Percentiles rank a stretch among this genome's conserved stretches.
These are phyloP conservation scores for Lanmaoa pseudosensibilis DNA, from an alignment of 768 basidiomycete species.

Conservation along the genomic window DNA sequence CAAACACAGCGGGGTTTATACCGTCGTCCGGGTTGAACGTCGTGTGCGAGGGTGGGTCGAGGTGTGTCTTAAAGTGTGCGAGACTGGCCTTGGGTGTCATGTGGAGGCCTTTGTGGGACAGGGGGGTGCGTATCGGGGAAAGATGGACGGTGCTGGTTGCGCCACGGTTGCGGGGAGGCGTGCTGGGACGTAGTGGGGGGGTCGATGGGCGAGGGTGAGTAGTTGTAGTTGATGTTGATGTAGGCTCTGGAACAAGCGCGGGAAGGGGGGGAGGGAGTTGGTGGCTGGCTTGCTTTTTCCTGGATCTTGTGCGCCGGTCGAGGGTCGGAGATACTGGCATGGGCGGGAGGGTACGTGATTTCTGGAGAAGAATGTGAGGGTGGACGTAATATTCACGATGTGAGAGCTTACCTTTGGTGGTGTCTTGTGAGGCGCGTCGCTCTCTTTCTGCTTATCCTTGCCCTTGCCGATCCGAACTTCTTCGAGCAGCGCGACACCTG, in stretches of 20 bases:
- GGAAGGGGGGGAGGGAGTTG: conserved; percentile 21
- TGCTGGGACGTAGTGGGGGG: conserved; percentile 41
- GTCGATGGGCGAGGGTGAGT: conserved; percentile 25
- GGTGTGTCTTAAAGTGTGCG: conserved; percentile 65
- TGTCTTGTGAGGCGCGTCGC: conserved; percentile 20
- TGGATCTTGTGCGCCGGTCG: conserved; percentile 32
- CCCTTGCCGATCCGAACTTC: conserved; percentile 12
- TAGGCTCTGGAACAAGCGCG: conserved; percentile 29
- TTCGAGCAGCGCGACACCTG: conserved; percentile 5
- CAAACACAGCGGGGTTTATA: conserved; percentile 38
- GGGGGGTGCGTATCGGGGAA: conserved; percentile 63
- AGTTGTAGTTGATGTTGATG: conserved; percentile 11
- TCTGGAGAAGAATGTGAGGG: conserved; percentile 26
- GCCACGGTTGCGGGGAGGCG: conserved; percentile 36
- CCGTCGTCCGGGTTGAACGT: conserved; percentile 27
- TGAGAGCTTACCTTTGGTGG: conserved; percentile 27
- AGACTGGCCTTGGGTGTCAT: conserved; percentile 69
- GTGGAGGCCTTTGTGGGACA: conserved; percentile 66
- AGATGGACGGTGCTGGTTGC: conserved; percentile 39
- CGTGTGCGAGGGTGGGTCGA: conserved; percentile 58
- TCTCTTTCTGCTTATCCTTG: conserved; percentile 23
- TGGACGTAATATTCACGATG: background rate
- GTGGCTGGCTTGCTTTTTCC: conserved; percentile 20
- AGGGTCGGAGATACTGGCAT: conserved; percentile 49
- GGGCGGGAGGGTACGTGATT: conserved; percentile 40